phyloP scores from a whole-genome alignment of 208 protist species.

The Porcisia hertigi region DNA sequence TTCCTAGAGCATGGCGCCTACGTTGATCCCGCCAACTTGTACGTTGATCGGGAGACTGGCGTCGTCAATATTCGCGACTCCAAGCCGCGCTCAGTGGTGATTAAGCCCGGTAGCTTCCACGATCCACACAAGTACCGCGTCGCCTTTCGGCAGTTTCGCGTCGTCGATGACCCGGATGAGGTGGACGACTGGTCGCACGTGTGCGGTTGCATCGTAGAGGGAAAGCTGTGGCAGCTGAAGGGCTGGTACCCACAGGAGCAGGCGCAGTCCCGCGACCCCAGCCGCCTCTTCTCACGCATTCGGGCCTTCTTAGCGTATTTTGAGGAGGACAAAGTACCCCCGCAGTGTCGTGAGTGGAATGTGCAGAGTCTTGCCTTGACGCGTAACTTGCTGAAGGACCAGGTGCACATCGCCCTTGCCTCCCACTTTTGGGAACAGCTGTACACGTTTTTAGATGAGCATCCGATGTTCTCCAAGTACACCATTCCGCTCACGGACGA shows the following conservation, averaged over 20 bases:
- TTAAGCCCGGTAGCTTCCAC: conserved; percentile 73
- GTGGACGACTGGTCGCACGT: conserved; percentile 85
- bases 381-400: conserved; percentile 69
- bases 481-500: conserved; percentile 55
- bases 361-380: conserved; percentile 76
- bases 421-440: conserved; percentile 85
- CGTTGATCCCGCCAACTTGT: conserved; percentile 71
- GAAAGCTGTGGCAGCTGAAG: conserved; percentile 77
- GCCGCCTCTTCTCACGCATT: conserved; percentile 69
- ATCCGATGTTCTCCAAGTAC: conserved; percentile 78
- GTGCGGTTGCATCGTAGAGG: conserved; percentile 82
- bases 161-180: conserved; percentile 75
- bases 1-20: conserved; percentile 83
- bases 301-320: conserved; percentile 87
- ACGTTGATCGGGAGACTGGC: conserved; percentile 72
- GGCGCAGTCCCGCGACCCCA: conserved; percentile 39
- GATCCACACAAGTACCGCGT: conserved; percentile 70
- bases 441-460: conserved; percentile 77
- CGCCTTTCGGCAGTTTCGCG: conserved; percentile 70
- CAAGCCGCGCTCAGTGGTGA: conserved; percentile 71
- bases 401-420: conserved; percentile 78
- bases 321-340: conserved; percentile 85
- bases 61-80: conserved; percentile 64
- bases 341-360: conserved; percentile 73
- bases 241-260: conserved; percentile 62